These are phyloP conservation scores for Amanita rubescens DNA, from an alignment of 768 basidiomycete genomes.

Conservation along the genomic window DNA sequence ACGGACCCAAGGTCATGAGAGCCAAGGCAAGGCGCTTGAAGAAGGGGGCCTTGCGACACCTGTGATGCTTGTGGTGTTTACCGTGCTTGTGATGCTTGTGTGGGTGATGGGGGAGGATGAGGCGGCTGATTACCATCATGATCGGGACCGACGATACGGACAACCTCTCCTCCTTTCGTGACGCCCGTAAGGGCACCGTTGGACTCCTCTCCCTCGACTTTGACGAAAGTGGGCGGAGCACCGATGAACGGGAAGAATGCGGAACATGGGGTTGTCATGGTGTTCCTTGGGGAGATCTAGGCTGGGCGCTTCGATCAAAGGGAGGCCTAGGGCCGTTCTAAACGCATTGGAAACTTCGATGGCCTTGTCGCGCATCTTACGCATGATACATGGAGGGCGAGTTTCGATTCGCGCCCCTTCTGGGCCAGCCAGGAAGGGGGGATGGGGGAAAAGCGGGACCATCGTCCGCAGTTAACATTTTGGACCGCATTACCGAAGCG, in stretches of 20 bases:
- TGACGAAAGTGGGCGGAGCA: neutral
- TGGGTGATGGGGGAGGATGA: too few species aligned
- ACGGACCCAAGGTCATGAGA: constrained; percentile 63
- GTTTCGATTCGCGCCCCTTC: neutral
- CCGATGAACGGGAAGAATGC: neutral
- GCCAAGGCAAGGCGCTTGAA: constrained; percentile 54
- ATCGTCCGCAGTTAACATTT: constrained; percentile 21
- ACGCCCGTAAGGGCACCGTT: neutral
- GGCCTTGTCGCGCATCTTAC: constrained; percentile 37
- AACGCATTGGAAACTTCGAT: constrained; percentile 47
- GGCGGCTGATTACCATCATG: constrained; percentile 1
- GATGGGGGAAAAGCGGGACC: constrained; percentile 15
- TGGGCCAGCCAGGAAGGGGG: neutral
- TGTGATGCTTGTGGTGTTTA: constrained; percentile 2
- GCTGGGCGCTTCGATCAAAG: constrained; percentile 30
- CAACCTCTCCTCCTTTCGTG: neutral
- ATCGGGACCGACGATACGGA: neutral
- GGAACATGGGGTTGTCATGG: neutral
- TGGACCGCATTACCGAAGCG: constrained; percentile 32
- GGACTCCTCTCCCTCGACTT: neutral
- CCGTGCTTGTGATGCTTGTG: constrained; percentile 21
- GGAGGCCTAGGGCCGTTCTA: constrained; percentile 48
- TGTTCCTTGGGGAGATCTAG: neutral
- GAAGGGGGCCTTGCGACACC: constrained; percentile 34
- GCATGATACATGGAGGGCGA: neutral